phyloP scores from a whole-genome alignment of 2,329 filamentous ascomycete genomes.

The Gaeumannomyces tritici region DNA sequence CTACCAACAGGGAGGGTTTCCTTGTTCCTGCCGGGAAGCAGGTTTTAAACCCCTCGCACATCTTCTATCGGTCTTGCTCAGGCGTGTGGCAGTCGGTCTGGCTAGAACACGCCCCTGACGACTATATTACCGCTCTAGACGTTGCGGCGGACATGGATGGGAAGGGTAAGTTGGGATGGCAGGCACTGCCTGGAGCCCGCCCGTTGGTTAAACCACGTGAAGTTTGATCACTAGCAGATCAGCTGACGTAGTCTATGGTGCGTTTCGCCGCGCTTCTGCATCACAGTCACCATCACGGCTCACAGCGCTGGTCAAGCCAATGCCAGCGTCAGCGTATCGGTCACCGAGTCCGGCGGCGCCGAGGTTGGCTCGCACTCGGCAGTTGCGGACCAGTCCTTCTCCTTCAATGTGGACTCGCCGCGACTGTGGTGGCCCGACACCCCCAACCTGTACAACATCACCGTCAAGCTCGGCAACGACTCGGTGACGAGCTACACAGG shows the following conservation, averaged over 20 bases:
- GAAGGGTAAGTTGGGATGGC: slow-evolving; percentile 25
- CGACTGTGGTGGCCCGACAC: slow-evolving; percentile 56
- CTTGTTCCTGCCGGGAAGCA: slow-evolving; percentile 61
- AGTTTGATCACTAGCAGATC: neutral
- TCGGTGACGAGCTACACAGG: slow-evolving; percentile 55
- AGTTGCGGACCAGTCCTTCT: slow-evolving; percentile 38
- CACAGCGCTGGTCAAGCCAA: slow-evolving; percentile 29
- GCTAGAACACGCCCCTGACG: slow-evolving; percentile 52
- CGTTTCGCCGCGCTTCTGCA: neutral
- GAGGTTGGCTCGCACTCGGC: slow-evolving; percentile 33
- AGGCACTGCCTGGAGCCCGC: neutral
- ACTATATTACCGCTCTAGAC: slow-evolving; percentile 49
- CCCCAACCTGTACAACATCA: slow-evolving; percentile 56
- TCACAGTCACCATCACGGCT: slow-evolving; percentile 44
- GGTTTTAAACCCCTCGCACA: slow-evolving; percentile 44
- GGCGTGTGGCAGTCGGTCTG: slow-evolving; percentile 70
- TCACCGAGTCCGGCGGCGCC: slow-evolving; percentile 25
- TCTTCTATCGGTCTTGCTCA: slow-evolving; percentile 64
- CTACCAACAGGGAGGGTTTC: slow-evolving; percentile 45
- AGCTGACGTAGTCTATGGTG: neutral
- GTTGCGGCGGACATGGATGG: slow-evolving; percentile 48
- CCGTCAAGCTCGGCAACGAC: slow-evolving; percentile 42
- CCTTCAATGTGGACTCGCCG: slow-evolving; percentile 43
- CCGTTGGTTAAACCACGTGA: neutral
- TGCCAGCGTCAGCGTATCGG: slow-evolving; percentile 23